Evolutionary conservation across 2,329 filamentous ascomycete species (phyloP).

Genomic region (Ceratocystis diversiconidia): DNA sequence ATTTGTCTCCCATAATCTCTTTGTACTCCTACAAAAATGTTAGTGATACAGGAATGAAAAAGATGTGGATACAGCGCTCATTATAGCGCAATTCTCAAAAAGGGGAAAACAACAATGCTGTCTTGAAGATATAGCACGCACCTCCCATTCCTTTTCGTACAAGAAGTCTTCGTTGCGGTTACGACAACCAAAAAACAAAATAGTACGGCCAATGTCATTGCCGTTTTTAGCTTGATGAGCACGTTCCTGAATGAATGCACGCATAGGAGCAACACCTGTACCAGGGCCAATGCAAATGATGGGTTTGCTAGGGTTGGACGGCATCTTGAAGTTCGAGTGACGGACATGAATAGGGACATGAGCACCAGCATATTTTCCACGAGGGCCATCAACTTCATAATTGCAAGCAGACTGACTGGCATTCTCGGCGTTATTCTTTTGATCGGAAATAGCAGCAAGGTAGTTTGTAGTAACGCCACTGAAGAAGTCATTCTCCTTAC

Average conservation of each 20-base stretch:
- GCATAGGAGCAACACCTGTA: conserved; percentile 92
- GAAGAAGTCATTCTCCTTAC: conserved; percentile 54
- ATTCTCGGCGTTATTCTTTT: conserved; percentile 76
- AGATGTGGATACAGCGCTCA: neutral
- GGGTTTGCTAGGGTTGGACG: conserved; percentile 84
- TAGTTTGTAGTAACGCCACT: conserved; percentile 97
- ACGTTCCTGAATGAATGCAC: conserved; percentile 87
- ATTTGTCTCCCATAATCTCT: conserved; percentile 69
- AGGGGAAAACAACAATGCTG: neutral
- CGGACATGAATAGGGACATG: conserved; percentile 91
- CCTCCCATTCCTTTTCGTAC: conserved; percentile 84
- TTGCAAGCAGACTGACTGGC: conserved; percentile 72
- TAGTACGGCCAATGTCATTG: conserved; percentile 67
- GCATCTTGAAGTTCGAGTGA: conserved; percentile 98
- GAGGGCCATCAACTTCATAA: conserved; percentile 75
- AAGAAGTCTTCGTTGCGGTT: conserved; percentile 81
- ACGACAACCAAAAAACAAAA: conserved; percentile 92
- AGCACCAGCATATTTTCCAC: conserved; percentile 94
- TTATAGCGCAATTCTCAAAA: neutral
- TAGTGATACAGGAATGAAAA: conserved; percentile 19
- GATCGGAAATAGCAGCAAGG: conserved; percentile 83
- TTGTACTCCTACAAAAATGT: conserved; percentile 55
- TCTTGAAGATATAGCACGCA: conserved; percentile 34
- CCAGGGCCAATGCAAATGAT: conserved; percentile 93
- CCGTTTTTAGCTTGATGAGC: conserved; percentile 70